These are phyloP conservation scores for Picochlorum costavermella DNA, from an alignment of 139 green algal genomes.

Conservation along the genomic window DNA sequence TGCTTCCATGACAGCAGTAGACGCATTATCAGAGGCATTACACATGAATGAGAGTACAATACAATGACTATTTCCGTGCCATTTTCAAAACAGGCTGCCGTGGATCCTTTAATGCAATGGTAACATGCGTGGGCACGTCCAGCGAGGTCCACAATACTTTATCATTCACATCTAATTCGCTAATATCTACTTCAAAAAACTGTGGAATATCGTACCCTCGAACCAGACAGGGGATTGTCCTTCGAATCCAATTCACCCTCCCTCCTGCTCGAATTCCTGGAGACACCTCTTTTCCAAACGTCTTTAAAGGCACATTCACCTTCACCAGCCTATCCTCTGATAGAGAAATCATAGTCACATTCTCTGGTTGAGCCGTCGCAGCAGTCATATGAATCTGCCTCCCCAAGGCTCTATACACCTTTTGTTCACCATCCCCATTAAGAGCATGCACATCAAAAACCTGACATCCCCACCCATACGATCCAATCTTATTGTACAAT, in stretches of 20 bases:
- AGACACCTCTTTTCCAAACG: conserved; percentile 34
- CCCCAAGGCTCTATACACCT: conserved; percentile 12
- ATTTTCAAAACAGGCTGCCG: conserved; percentile 26
- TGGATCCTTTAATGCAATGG: conserved; percentile 12
- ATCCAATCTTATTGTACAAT: conserved; percentile 17
- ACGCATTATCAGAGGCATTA: conserved; percentile 24
- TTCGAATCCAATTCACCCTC: conserved; percentile 31
- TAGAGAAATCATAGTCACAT: conserved; percentile 43
- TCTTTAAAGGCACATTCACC: conserved; percentile 34
- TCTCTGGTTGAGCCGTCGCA: conserved; percentile 38
- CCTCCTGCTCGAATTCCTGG: conserved; percentile 41
- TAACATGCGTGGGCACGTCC: conserved; percentile 10
- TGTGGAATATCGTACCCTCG: conserved; percentile 14
- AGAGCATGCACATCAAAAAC: conserved; percentile 24
- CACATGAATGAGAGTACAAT: background rate
- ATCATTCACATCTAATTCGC: conserved; percentile 26
- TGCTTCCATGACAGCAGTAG: conserved; percentile 40
- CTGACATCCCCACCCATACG: conserved; percentile 16
- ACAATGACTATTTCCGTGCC: conserved; percentile 2
- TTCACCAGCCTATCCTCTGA: conserved; percentile 26
- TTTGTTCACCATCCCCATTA: conserved; percentile 5
- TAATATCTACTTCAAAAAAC: conserved; percentile 30
- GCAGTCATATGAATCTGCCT: conserved; percentile 38
- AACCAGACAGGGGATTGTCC: conserved; percentile 16
- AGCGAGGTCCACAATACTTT: conserved; percentile 21